Evolutionary conservation across 305 asterid genomes (phyloP).

Genomic region (Fraxinus xanthoxyloides): DNA sequence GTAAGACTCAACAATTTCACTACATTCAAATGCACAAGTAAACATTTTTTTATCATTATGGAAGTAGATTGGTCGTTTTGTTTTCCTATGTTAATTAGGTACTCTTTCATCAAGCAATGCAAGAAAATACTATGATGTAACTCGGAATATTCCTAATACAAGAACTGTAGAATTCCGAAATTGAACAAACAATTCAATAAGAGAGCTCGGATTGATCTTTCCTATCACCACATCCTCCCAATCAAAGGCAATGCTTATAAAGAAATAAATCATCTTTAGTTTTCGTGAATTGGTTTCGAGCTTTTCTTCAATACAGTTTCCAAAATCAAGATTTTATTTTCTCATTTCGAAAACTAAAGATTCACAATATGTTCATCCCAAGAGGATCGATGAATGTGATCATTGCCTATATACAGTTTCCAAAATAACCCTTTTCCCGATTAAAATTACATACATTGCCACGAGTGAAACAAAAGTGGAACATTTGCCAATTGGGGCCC

Average conservation of each 20-base stretch:
- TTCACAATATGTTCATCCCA: not conserved
- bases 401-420: not conserved
- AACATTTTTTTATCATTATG: not conserved
- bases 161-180: not conserved
- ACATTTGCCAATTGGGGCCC: not conserved
- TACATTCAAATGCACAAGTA: not conserved
- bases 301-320: not conserved
- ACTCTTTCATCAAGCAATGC: not conserved
- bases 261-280: not conserved
- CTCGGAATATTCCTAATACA: not conserved
- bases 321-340: not conserved
- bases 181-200: not conserved
- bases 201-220: not conserved
- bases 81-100: not conserved
- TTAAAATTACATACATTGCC: not conserved
- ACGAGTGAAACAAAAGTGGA: not conserved
- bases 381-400: not conserved
- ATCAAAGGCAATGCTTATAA: not conserved
- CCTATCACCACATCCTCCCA: not conserved
- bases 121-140: not conserved
- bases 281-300: not conserved
- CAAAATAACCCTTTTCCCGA: not conserved
- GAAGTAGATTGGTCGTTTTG: not conserved
- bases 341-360: not conserved
- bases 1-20: too few relatives aligned